Conservation (phyloP, 257 asterid species). For the Przewalskia tangutica region DNA sequence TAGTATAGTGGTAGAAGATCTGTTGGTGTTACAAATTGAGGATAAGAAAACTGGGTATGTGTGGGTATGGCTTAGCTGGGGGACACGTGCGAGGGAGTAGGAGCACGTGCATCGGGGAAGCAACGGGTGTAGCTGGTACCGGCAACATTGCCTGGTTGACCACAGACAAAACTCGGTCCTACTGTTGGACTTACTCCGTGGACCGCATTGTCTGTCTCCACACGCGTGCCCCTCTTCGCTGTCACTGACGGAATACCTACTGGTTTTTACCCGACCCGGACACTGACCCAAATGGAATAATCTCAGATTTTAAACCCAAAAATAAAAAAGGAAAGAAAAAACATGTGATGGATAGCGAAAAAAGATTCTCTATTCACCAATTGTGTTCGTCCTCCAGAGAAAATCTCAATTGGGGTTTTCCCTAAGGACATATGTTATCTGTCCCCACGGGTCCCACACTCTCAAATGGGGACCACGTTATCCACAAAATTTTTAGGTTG, state of each 20-base stretch:
- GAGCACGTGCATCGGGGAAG: slow-evolving; percentile 42
- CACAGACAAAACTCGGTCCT: slow-evolving; percentile 32
- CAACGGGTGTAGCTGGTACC: slow-evolving; percentile 16
- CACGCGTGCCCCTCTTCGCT: slow-evolving; percentile 4
- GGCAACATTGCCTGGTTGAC: slow-evolving; percentile 48
- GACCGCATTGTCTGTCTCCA: slow-evolving; percentile 8
- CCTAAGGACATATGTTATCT: background rate
- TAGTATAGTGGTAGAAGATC: too few relatives aligned
- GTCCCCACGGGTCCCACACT: slow-evolving; percentile 8
- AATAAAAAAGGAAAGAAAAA: background rate
- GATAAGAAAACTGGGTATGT: background rate
- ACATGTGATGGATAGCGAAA: background rate
- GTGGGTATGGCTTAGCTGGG: slow-evolving; percentile 28
- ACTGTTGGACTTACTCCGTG: background rate
- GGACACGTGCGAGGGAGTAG: slow-evolving; percentile 30
- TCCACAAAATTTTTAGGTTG: background rate
- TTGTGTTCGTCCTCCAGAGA: slow-evolving; percentile 7
- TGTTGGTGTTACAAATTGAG: background rate
- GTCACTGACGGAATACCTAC: background rate
- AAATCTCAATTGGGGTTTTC: background rate
- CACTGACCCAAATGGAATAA: background rate
- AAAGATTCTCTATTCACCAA: slow-evolving; percentile 15
- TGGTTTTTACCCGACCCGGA: background rate
- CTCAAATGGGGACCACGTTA: background rate
- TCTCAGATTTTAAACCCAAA: background rate